phyloP scores from a whole-genome alignment of 2,329 filamentous ascomycete genomes.

The Cryphonectria naterciae region DNA sequence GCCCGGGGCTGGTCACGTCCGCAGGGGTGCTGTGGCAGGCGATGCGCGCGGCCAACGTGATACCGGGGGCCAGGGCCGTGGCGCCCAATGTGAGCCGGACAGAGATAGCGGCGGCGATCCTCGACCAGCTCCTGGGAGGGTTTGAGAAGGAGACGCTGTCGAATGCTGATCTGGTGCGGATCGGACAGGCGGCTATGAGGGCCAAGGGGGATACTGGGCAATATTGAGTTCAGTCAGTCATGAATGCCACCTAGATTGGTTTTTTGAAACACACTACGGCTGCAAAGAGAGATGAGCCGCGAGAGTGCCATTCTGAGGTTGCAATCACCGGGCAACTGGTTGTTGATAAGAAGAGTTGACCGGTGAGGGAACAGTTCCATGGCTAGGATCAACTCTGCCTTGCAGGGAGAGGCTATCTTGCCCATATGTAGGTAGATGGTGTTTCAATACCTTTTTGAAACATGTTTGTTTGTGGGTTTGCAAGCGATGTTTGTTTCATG shows the following conservation, averaged over 20 bases:
- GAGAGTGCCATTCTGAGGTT: background rate
- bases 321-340: background rate
- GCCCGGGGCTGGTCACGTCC: slow-evolving; percentile 47
- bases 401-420: background rate
- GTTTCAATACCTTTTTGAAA: background rate
- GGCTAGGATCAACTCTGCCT: background rate
- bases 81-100: slow-evolving; percentile 5
- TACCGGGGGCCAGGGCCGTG: slow-evolving; percentile 35
- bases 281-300: background rate
- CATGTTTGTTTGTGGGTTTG: background rate
- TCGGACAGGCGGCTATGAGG: slow-evolving; percentile 34
- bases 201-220: background rate
- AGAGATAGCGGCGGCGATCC: slow-evolving; percentile 44
- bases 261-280: slow-evolving; percentile 2
- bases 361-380: background rate
- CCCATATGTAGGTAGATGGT: background rate
- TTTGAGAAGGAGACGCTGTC: slow-evolving; percentile 50
- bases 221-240: background rate
- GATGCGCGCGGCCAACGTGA: slow-evolving; percentile 32
- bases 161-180: slow-evolving; percentile 47
- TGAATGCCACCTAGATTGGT: no score
- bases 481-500: slow-evolving; percentile 6
- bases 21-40: slow-evolving; percentile 29
- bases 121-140: slow-evolving; percentile 50
- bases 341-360: background rate